Base-by-base conservation (phyloP, 352 stramenopile genomes). In the Hyaloperonospora arabidopsidis region DNA sequence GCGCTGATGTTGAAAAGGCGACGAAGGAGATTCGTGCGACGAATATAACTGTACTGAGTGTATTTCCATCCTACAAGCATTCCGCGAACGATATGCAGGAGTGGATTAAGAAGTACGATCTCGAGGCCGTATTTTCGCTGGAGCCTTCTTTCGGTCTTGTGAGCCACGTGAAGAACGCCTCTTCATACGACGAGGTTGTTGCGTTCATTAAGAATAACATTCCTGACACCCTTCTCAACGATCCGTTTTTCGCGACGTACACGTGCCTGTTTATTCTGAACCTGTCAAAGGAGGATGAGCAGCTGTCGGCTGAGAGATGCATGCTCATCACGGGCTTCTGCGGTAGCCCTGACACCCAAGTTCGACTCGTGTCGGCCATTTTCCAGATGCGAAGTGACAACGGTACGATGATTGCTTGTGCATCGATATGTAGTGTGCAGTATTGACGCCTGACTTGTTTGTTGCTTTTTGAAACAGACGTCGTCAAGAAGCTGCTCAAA, bases 261-360 rank as follows among this genome's bases (percentile, higher is more conserved):
- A 62, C 69, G 40, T 87, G 74, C 32, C 52, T 91, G 40, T 83
- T 93, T 19, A 74, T 93, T 38, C 55, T 90, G 29, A 70, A 64
- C 22, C 49, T 68, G 28, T 66, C 59, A n/a, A 75, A 84, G 51
- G 61, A 77, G 34, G 74, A 57, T n/a, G 65, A 78, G 39, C 29
- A 84, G 45, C 79, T 79, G 5, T 88, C 77, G 49, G 47, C 56
- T 22, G 76, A 86, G 45, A 69, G 72, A 11, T 76, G 70, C 59
- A 83, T 87, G 66, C 75, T 93, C 40, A 52, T 93, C 7, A 86
- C 66, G 17, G 83, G 83, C 19, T 79, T 93, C 23, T 87, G 76
- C 54, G 74, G 73, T 40, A 77, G 70, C 36, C 48, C 67, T 2
- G 78, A 91, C 53, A 87, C 67, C 18, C 78, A 91, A 43, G 67